phyloP scores from a whole-genome alignment of 2,329 filamentous ascomycete species.

The Xylaria sp. region DNA sequence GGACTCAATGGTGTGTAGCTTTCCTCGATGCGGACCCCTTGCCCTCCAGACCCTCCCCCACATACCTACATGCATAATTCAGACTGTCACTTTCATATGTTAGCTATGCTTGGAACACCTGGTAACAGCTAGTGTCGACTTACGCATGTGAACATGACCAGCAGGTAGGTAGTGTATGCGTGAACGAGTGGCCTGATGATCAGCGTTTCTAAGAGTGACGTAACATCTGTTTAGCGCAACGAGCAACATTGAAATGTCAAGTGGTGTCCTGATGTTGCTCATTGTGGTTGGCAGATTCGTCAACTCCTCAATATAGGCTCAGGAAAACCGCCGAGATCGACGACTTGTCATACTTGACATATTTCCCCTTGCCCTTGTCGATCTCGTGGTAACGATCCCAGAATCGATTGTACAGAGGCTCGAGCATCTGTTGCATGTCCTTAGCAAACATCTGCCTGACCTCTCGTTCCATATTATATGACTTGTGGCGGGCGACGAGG shows the following conservation, averaged over 20 bases:
- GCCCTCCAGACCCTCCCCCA: slow-evolving; percentile 21
- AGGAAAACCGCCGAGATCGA: slow-evolving; percentile 70
- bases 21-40: slow-evolving; percentile 25
- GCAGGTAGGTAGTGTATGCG: slow-evolving; percentile 18
- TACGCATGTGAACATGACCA: slow-evolving; percentile 19
- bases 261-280: slow-evolving; percentile 9
- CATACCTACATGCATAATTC: neutral
- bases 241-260: slow-evolving; percentile 13
- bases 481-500: slow-evolving; percentile 79
- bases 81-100: slow-evolving; percentile 13
- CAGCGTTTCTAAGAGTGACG: slow-evolving; percentile 14
- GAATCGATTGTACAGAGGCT: slow-evolving; percentile 92
- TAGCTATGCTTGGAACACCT: slow-evolving; percentile 16
- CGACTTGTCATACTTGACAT: slow-evolving; percentile 94
- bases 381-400: slow-evolving; percentile 98
- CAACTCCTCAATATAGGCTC: slow-evolving; percentile 48
- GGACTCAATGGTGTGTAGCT: slow-evolving; percentile 21
- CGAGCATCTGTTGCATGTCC: slow-evolving; percentile 88
- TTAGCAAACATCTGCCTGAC: slow-evolving; percentile 78
- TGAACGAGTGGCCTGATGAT: slow-evolving; percentile 25
- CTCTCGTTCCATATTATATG: slow-evolving; percentile 86
- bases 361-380: slow-evolving; percentile 97
- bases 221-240: slow-evolving; percentile 11
- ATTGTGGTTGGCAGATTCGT: slow-evolving; percentile 18
- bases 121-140: slow-evolving; percentile 24